phyloP scores from a whole-genome alignment of 495 filamentous ascomycete genomes.

The Penicillium coffeae region DNA sequence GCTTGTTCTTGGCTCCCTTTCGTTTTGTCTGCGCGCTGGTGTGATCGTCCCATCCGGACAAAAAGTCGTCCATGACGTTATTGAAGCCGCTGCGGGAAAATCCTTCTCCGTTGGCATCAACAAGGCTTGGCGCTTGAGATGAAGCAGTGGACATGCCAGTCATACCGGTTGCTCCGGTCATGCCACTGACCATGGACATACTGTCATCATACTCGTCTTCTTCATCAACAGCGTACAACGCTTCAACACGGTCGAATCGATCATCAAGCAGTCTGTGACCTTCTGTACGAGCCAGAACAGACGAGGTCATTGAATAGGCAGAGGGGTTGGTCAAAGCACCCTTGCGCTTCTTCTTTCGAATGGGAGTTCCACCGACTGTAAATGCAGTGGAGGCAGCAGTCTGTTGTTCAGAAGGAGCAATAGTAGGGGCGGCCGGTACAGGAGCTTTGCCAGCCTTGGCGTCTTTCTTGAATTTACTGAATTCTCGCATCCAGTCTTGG shows the following conservation, averaged over 20 bases:
- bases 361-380: conserved; percentile 67
- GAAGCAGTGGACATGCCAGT: conserved; percentile 45
- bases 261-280: conserved; percentile 81
- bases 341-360: conserved; percentile 81
- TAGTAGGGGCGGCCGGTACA: conserved; percentile 35
- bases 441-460: conserved; percentile 47
- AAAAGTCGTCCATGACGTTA: conserved; percentile 88
- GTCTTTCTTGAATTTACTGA: conserved; percentile 83
- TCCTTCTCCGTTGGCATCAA: conserved; percentile 32
- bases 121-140: conserved; percentile 43
- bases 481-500: conserved; percentile 83
- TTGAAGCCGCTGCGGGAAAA: conserved; percentile 74
- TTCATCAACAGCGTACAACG: conserved; percentile 73
- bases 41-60: conserved; percentile 55
- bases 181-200: conserved; percentile 52
- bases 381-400: conserved; percentile 71
- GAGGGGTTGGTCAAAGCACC: conserved; percentile 86
- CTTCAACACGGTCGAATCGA: conserved; percentile 87
- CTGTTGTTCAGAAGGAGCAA: conserved; percentile 47
- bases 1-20: conserved; percentile 50
- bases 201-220: conserved; percentile 57
- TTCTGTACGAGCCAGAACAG: conserved; percentile 81
- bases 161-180: conserved; percentile 43
- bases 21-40: conserved; percentile 72
- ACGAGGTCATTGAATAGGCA: conserved; percentile 94